Percentiles rank a stretch among this genome's conserved stretches.
phyloP scores from a whole-genome alignment of 2,329 filamentous ascomycete genomes.

The Nemania bipapillata region DNA sequence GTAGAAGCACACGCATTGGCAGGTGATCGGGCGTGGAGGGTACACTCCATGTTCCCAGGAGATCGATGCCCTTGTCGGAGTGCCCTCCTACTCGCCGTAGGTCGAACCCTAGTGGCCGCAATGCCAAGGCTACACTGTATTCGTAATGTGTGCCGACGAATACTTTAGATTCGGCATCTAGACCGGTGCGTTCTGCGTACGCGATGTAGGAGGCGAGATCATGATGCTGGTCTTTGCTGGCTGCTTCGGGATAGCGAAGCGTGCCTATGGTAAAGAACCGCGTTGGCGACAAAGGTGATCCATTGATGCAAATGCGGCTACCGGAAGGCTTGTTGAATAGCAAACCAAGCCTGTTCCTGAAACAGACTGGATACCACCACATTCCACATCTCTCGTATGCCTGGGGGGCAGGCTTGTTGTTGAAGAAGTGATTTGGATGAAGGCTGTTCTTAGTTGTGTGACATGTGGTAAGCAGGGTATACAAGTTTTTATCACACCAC shows the following conservation, averaged over 20 bases:
- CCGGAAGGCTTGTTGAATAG: slow-evolving; percentile 3
- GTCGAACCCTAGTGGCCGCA: slow-evolving; percentile 71
- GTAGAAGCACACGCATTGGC: slow-evolving; percentile 63
- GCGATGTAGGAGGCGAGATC: slow-evolving; percentile 72
- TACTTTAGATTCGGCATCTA: slow-evolving; percentile 67
- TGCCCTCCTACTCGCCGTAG: slow-evolving; percentile 74
- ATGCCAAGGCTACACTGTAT: slow-evolving; percentile 69
- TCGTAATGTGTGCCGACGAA: slow-evolving; percentile 82
- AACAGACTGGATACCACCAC: slow-evolving; percentile 28
- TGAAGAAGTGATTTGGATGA: neutral
- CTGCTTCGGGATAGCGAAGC: slow-evolving; percentile 59
- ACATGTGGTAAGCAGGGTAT: too few relatives aligned
- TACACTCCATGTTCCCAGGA: slow-evolving; percentile 76
- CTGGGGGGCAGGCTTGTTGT: slow-evolving; percentile 2
- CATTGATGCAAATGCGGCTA: slow-evolving; percentile 6
- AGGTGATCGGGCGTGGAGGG: slow-evolving; percentile 54
- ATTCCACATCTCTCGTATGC: slow-evolving; percentile 36
- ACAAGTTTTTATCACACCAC: neutral
- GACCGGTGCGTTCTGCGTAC: slow-evolving; percentile 67
- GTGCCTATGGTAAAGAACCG: slow-evolving; percentile 28
- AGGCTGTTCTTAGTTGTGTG: neutral
- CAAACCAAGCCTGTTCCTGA: slow-evolving; percentile 20
- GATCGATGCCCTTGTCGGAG: slow-evolving; percentile 77
- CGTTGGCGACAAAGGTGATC: neutral
- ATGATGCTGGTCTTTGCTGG: slow-evolving; percentile 64